Evolutionary conservation across 495 filamentous ascomycete genomes (phyloP), one percentile per base, ranked within the genome.

Genomic region (Penicillium silybi): DNA sequence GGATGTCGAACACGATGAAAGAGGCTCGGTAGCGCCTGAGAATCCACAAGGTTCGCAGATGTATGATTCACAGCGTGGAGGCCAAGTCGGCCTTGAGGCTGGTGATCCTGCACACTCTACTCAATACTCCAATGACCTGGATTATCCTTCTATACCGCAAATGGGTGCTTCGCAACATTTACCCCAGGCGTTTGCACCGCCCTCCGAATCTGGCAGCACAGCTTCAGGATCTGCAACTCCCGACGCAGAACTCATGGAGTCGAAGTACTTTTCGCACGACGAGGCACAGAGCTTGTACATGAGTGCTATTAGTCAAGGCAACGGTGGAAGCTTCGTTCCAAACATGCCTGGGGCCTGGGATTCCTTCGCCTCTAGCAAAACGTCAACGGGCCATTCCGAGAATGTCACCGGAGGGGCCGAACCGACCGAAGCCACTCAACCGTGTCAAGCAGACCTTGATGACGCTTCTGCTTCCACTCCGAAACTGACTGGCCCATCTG

Each of bases 251-350:
- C 77, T 89, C 15, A 71, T 79, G 17, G 73, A 88, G 53, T 97
- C 95, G 9, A 89, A 80, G 56, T 64, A 93, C 15, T 97, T 91
- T 64, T 92, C 83, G 46, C 86, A 95, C 49, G 90, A 95, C 50
- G 91, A 97, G 52, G 93, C 93, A 0, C 86, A 92, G 59, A 97
- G 93, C 68, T 87, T 99, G 84, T 97, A 97, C 56, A 92, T 97
- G 82, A 88, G 85, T 59, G 86, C 86, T 18, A 72, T 87, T 9
- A 84, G 81, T 42, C 63, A 72, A 35, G 63, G 53, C 17, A 58
- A 58, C 10, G 66, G 64, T 41, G 62, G 61, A 52, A 69, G 43
- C 60, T 74, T 68, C 27, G 77, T 62, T 61, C 69, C 65, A 22
- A 69, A 67, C 32, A 84, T 86, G 68, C 84, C 84, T 11, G 84